Conservation (phyloP, 1,139 yeast species). For the Nadsonia commutata region DNA sequence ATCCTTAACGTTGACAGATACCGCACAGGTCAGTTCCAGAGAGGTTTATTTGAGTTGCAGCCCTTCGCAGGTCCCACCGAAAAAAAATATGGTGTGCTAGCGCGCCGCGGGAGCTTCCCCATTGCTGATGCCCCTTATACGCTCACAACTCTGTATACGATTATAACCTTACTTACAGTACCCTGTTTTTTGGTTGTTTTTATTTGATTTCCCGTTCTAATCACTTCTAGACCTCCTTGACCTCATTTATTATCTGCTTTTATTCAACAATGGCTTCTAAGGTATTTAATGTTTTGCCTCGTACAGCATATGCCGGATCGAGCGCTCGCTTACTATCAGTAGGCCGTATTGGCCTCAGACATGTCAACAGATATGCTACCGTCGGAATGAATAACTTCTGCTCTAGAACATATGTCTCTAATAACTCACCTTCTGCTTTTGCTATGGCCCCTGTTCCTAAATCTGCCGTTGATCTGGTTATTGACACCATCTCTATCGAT, state of each 20-base stretch:
- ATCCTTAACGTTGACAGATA: no score
- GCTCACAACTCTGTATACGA: no score
- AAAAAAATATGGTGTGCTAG: background rate
- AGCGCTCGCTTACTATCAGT: background rate
- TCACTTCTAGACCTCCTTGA: no score
- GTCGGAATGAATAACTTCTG: background rate
- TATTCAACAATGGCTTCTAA: background rate
- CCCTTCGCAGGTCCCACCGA: background rate
- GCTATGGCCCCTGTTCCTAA: background rate
- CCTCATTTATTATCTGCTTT: no score
- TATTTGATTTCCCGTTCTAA: no score
- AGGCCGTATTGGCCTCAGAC: no score
- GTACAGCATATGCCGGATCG: background rate
- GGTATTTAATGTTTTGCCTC: background rate
- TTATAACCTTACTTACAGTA: no score
- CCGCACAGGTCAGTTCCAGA: no score
- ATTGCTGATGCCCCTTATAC: background rate
- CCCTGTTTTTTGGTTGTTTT: no score
- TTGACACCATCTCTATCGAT: slow-evolving; percentile 17
- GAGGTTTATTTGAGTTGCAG: background rate
- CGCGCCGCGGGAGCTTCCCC: background rate
- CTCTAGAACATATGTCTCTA: background rate
- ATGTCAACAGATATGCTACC: no score
- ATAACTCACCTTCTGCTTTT: background rate
- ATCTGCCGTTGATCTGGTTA: background rate